Base-by-base conservation (phyloP, 2,329 filamentous ascomycete genomes). In the Fusarium guadeloupense region DNA sequence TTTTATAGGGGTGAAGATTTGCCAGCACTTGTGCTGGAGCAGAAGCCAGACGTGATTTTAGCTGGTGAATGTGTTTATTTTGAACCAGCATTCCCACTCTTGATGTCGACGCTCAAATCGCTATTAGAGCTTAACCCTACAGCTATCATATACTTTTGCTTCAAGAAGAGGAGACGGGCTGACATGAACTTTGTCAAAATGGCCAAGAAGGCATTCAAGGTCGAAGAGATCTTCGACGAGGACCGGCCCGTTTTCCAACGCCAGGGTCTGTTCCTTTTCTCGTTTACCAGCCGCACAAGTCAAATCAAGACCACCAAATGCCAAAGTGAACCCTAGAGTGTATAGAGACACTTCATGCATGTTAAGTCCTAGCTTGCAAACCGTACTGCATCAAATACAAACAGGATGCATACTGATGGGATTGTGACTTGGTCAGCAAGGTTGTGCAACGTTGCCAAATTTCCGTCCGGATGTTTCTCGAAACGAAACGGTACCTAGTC, bases 11-110 rank as follows among this genome's bases (percentile, higher is more conserved):
- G 86, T 53, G 82, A 88, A 62, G 78, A 84, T 46, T 77, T 89
- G 39, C 80, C 86, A 31, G 74, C 78, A 35, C 75, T 78, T 37
- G 78, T 89, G 37, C 66, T 81, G 46, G 76, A 81, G 49, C 80
- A 81, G 66, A 84, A 85, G 60, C 92, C 93, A 16, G 87, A 93
- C 69, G 81, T 97, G 50, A 88, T 99, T 51, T 83, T 98, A n/a
- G 95, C 95, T 4, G 94, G 93, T 34, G 95, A 98, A 75, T 98
- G 94, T 77, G 93, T 97, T 42, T 99, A 98, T 80, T 96, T 96
- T 75, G 95, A 98, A 76, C 93, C 94, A 4, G 92, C 95, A 1
- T 98, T 98, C 72, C 93, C 94, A 25, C 81, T 97, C 28, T 83
- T 99, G 40, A 84, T 95, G 71, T 79, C 87, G 62, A 98, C 94